Percentiles rank a stretch among this genome's conserved stretches.
Conservation (phyloP, 495 filamentous ascomycete genomes). For the Glutinoglossum americanum region DNA sequence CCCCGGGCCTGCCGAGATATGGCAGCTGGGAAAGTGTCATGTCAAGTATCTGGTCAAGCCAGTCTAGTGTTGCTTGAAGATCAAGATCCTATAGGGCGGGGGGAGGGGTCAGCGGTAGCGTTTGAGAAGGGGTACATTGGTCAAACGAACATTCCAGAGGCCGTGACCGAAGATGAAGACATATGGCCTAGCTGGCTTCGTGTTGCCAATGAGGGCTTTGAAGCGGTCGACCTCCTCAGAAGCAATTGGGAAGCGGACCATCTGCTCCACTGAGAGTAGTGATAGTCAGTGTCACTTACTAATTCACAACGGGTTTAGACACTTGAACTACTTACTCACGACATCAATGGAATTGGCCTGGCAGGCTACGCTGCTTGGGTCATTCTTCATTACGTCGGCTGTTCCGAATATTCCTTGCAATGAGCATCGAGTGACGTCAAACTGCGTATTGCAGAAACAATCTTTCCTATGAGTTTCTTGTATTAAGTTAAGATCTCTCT, state of each 20-base stretch:
- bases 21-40: constrained; percentile 11
- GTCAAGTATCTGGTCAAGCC: constrained; percentile 22
- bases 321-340: constrained; percentile 15
- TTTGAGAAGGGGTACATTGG: neutral
- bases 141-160: constrained; percentile 21
- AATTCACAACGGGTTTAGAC: neutral
- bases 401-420: constrained; percentile 31
- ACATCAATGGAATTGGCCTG: constrained; percentile 19
- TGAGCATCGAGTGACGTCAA: constrained; percentile 29
- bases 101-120: neutral
- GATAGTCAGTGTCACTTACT: neutral
- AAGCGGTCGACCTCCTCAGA: constrained; percentile 23
- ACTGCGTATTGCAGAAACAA: constrained; percentile 32
- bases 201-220: constrained; percentile 15
- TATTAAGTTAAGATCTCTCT: neutral
- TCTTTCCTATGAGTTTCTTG: constrained; percentile 13
- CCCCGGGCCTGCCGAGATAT: constrained; percentile 10
- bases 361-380: constrained; percentile 24
- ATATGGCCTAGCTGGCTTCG: constrained; percentile 18
- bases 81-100: constrained; percentile 16
- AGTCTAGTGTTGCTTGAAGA: constrained; percentile 21
- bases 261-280: constrained; percentile 22
- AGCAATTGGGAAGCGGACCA: constrained; percentile 25
- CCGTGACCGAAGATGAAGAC: constrained; percentile 30
- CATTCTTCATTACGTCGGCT: constrained; percentile 24